These are phyloP conservation scores for Xylariales sp. DNA, from an alignment of 2,329 filamentous ascomycete species.

Conservation along the genomic window DNA sequence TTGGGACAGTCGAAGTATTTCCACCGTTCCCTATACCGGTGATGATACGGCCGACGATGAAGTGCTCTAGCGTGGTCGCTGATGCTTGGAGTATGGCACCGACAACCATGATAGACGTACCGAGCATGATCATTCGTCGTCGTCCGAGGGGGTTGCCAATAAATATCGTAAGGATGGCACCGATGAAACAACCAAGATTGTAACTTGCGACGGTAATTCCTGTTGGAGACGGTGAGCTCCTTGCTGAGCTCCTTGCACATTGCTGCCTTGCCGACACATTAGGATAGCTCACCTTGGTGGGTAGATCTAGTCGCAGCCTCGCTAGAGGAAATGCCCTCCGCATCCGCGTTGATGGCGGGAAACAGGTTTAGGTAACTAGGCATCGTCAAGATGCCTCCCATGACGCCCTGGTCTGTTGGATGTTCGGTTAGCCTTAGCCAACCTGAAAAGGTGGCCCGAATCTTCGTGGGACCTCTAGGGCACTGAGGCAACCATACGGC, in stretches of 20 bases:
- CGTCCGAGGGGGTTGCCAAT: constrained; percentile 54
- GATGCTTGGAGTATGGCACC: constrained; percentile 43
- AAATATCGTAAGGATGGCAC: constrained; percentile 41
- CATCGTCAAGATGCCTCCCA: constrained; percentile 70
- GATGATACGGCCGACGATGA: constrained; percentile 49
- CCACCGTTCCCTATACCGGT: constrained; percentile 36
- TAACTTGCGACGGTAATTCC: constrained; percentile 49
- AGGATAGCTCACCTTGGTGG: constrained; percentile 33
- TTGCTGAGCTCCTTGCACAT: no score
- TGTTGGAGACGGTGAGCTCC: neutral
- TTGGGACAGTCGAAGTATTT: constrained; percentile 45
- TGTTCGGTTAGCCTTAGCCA: no score
- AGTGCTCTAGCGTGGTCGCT: constrained; percentile 41
- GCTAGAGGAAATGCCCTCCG: constrained; percentile 24
- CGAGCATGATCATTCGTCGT: constrained; percentile 51
- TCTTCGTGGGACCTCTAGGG: no score
- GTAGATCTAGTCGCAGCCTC: constrained; percentile 38
- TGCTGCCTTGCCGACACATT: no score
- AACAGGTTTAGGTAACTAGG: constrained; percentile 52
- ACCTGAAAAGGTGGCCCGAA: no score
- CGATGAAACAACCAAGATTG: constrained; percentile 54
- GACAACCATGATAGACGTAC: constrained; percentile 52
- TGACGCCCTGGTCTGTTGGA: constrained; percentile 68
- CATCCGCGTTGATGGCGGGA: constrained; percentile 46
- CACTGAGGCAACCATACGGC: no score